Percentiles rank a stretch among this genome's conserved stretches.
These are phyloP conservation scores for Penicillium sumatraense DNA, from an alignment of 2,329 filamentous ascomycete genomes.

Conservation along the genomic window DNA sequence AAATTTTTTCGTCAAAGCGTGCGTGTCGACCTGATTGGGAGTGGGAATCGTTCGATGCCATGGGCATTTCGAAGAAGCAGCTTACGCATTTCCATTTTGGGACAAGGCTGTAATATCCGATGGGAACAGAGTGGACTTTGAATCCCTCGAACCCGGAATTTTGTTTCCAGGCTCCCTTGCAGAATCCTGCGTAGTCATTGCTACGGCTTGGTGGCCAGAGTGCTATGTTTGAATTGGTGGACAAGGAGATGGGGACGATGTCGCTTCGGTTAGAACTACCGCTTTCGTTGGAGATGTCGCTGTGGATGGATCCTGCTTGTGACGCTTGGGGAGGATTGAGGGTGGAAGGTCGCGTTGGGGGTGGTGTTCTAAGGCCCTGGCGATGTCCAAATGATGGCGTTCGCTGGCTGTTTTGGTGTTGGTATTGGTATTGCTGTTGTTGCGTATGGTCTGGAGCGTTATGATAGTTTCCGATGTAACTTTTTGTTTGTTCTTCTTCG, in stretches of 20 bases:
- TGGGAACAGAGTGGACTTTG: slow-evolving; percentile 17
- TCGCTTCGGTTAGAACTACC: slow-evolving; percentile 1
- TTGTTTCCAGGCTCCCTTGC: slow-evolving; percentile 51
- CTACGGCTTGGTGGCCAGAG: slow-evolving; percentile 39
- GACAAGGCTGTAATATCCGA: slow-evolving; percentile 31
- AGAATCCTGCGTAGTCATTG: slow-evolving; percentile 47
- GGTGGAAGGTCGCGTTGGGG: background rate
- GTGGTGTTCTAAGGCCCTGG: background rate
- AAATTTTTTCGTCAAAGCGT: slow-evolving; percentile 36
- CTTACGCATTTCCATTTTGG: slow-evolving; percentile 45
- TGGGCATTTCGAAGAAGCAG: slow-evolving; percentile 50
- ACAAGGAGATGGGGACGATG: background rate
- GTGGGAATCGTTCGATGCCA: slow-evolving; percentile 10
- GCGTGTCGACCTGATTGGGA: background rate
- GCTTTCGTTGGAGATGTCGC: background rate
- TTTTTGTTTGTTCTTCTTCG: background rate
- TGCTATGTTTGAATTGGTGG: background rate
- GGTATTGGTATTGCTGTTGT: background rate
- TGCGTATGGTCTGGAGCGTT: background rate
- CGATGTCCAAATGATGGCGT: no score
- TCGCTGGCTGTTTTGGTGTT: background rate
- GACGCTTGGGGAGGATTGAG: background rate
- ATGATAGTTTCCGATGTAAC: background rate
- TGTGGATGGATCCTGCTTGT: background rate
- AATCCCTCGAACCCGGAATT: slow-evolving; percentile 27